Evolutionary conservation across 2,329 filamentous ascomycete species (phyloP).

Genomic region (Aspergillus fumigatiaffinis): DNA sequence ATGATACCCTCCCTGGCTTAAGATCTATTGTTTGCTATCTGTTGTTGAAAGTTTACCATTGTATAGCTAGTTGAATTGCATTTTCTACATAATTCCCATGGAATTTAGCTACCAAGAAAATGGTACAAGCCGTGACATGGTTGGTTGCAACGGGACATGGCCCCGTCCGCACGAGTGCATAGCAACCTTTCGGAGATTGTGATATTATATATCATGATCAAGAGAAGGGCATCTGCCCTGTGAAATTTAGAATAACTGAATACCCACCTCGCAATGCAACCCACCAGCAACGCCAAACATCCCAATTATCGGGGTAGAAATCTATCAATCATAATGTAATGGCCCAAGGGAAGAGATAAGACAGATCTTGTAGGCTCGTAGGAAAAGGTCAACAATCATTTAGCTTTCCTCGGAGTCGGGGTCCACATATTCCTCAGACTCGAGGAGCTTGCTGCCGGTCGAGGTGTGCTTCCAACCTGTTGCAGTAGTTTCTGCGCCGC

Average conservation of each 20-base stretch:
- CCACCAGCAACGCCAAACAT: background rate
- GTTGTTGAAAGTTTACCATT: background rate
- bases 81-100: background rate
- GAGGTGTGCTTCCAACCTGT: slow-evolving; percentile 36
- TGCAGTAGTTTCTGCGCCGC: slow-evolving; percentile 42
- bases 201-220: background rate
- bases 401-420: slow-evolving; percentile 29
- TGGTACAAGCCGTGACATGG: background rate
- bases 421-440: slow-evolving; percentile 38
- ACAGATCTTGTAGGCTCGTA: background rate
- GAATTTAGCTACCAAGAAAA: background rate
- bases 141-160: background rate
- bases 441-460: slow-evolving; percentile 13
- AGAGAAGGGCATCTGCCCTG: background rate
- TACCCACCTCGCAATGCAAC: background rate
- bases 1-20: background rate
- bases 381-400: slow-evolving; percentile 8
- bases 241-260: background rate
- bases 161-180: background rate
- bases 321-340: background rate
- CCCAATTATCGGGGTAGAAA: background rate
- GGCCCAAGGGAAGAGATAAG: background rate
- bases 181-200: background rate
- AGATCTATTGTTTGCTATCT: background rate
- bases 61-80: background rate